Evolutionary conservation across 208 protist species (phyloP).

Genomic region (Crithidia fasciculata): DNA sequence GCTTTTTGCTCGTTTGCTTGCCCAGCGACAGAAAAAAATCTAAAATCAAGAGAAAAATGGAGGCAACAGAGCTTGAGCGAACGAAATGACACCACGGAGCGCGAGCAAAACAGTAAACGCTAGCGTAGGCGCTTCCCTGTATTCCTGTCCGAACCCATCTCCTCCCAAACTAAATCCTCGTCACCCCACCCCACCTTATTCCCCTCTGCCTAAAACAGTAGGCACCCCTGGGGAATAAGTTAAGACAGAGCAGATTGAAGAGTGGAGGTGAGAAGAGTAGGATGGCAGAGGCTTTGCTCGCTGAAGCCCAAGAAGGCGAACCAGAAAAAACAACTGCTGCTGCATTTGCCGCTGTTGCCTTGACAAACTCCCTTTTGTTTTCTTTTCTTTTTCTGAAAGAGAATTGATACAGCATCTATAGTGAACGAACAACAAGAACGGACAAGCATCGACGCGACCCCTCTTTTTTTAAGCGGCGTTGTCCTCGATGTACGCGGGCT

Average conservation of each 20-base stretch:
- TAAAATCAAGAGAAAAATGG: not conserved
- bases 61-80: not conserved
- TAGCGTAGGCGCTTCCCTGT: not conserved
- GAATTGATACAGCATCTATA: not conserved
- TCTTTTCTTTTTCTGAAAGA: not conserved
- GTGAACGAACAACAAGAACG: not conserved
- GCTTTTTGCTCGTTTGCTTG: not conserved
- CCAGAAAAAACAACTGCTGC: too few relatives aligned
- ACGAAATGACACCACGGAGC: not conserved
- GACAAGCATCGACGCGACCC: not conserved
- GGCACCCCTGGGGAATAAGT: too few relatives aligned
- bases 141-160: not conserved
- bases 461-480: not conserved
- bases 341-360: too few relatives aligned
- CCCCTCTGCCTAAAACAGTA: too few relatives aligned
- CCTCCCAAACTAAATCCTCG: too few relatives aligned
- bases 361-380: too few relatives aligned
- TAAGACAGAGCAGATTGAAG: not conserved
- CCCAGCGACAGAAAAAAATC: not conserved
- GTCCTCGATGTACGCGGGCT: conserved; percentile 21
- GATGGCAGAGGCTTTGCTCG: too few relatives aligned
- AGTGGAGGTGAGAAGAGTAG: not conserved
- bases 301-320: too few relatives aligned
- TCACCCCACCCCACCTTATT: too few relatives aligned
- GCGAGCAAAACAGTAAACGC: not conserved